Percentiles rank a stretch among this genome's conserved stretches.
phyloP scores from a whole-genome alignment of 257 asterid species.

The Forsythia viridissima region DNA sequence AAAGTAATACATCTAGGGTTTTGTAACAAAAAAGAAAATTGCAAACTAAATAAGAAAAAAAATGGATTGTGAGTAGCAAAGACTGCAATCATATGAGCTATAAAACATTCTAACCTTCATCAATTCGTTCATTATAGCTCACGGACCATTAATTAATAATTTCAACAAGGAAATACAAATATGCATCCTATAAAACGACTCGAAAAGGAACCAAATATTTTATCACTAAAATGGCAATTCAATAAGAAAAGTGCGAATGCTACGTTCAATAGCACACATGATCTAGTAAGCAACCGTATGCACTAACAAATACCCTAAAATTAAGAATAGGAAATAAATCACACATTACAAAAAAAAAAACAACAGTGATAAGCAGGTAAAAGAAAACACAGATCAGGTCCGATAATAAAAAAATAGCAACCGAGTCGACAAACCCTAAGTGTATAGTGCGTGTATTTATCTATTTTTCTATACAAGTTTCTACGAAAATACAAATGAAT shows the following conservation, averaged over 20 bases:
- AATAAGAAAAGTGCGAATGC: not conserved
- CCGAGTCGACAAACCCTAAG: not conserved
- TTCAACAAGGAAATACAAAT: not conserved
- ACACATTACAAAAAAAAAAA: not conserved
- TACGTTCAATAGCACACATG: no score
- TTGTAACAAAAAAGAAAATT: not conserved
- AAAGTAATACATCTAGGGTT: not conserved
- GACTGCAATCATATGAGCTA: conserved; percentile 51
- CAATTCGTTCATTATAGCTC: conserved; percentile 27
- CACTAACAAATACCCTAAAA: not conserved
- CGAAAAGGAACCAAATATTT: no score
- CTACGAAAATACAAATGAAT: not conserved
- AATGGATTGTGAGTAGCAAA: not conserved
- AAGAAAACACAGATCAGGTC: not conserved
- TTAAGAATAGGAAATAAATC: no score
- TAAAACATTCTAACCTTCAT: conserved; percentile 32
- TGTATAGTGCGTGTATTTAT: not conserved
- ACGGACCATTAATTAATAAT: not conserved
- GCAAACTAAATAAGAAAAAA: no score
- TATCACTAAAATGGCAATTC: not conserved
- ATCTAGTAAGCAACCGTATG: not conserved
- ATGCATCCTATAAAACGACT: not conserved
- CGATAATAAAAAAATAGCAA: not conserved
- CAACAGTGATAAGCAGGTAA: not conserved
- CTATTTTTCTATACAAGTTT: not conserved